These are phyloP conservation scores for Circinella minor DNA, from an alignment of 371 early-diverging fungal genomes.

Conservation along the genomic window DNA sequence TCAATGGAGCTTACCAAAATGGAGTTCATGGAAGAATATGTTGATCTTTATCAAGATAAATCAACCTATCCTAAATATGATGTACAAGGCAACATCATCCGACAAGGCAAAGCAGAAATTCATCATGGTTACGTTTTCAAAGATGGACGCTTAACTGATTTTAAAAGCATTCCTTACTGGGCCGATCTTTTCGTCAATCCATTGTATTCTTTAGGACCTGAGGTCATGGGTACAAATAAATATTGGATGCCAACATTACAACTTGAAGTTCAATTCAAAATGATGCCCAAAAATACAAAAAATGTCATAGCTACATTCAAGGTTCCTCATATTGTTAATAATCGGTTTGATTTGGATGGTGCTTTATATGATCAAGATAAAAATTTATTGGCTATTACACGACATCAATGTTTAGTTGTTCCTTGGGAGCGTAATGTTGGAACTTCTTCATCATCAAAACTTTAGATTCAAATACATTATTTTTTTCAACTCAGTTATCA, in stretches of 20 bases:
- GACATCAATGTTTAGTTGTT: conserved; percentile 16
- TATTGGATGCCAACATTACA: conserved; percentile 52
- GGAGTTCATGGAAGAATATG: conserved; percentile 26
- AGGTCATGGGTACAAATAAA: conserved; percentile 18
- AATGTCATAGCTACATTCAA: conserved; percentile 28
- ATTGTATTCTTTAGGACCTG: conserved; percentile 25
- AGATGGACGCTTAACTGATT: conserved; percentile 38
- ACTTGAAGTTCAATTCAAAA: conserved; percentile 47
- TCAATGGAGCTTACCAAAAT: conserved; percentile 21
- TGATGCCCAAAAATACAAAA: conserved; percentile 22
- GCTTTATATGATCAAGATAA: conserved; percentile 35
- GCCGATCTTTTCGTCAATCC: conserved; percentile 48
- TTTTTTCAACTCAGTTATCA: too few relatives aligned
- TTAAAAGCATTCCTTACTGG: conserved; percentile 41
- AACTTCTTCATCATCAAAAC: background rate
- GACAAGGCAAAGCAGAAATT: conserved; percentile 30
- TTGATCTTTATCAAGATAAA: conserved; percentile 18
- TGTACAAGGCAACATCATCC: conserved; percentile 29
- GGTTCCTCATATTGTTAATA: conserved; percentile 37
- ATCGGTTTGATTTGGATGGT: conserved; percentile 43
- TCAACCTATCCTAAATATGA: background rate
- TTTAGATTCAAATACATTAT: too few relatives aligned
- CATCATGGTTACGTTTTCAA: conserved; percentile 32
- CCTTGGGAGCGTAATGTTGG: conserved; percentile 20
- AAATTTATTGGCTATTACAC: conserved; percentile 37